These are phyloP conservation scores for Pochonia chlamydosporia DNA, from an alignment of 2,329 filamentous ascomycete genomes.

Conservation along the genomic window DNA sequence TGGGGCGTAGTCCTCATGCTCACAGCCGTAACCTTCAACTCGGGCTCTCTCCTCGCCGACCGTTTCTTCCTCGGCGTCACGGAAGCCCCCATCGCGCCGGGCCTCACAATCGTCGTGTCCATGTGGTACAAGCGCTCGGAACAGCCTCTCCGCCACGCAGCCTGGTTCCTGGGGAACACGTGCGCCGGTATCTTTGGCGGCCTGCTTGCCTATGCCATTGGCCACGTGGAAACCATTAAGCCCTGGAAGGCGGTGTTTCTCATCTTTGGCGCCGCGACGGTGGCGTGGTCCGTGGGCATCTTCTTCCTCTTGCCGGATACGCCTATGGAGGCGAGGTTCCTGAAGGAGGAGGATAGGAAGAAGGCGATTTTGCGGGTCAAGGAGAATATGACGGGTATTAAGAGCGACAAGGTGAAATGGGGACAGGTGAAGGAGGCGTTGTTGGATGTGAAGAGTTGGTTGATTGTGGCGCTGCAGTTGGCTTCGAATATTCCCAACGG, in stretches of 20 bases:
- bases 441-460: conserved; percentile 19
- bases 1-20: conserved; percentile 37
- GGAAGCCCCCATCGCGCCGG: conserved; percentile 25
- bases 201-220: conserved; percentile 23
- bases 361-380: conserved; percentile 25
- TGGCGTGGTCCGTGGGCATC: conserved; percentile 15
- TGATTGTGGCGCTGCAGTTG: conserved; percentile 19
- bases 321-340: conserved; percentile 20
- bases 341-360: conserved; percentile 19
- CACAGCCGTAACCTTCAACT: conserved; percentile 31
- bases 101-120: conserved; percentile 21
- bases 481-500: conserved; percentile 23
- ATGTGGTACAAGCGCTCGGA: conserved; percentile 29
- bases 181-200: conserved; percentile 22
- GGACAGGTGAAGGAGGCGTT: conserved; percentile 17
- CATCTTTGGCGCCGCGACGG: conserved; percentile 17
- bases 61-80: conserved; percentile 26
- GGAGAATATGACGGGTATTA: conserved; percentile 28
- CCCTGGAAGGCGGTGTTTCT: conserved; percentile 23
- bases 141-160: conserved; percentile 22
- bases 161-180: conserved; percentile 29
- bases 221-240: conserved; percentile 17
- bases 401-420: conserved; percentile 21
- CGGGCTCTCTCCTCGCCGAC: conserved; percentile 20
- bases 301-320: conserved; percentile 17